Evolutionary conservation across 768 basidiomycete genomes (phyloP), one percentile per base, ranked within the genome.

Genomic region (Suillus luteus): DNA sequence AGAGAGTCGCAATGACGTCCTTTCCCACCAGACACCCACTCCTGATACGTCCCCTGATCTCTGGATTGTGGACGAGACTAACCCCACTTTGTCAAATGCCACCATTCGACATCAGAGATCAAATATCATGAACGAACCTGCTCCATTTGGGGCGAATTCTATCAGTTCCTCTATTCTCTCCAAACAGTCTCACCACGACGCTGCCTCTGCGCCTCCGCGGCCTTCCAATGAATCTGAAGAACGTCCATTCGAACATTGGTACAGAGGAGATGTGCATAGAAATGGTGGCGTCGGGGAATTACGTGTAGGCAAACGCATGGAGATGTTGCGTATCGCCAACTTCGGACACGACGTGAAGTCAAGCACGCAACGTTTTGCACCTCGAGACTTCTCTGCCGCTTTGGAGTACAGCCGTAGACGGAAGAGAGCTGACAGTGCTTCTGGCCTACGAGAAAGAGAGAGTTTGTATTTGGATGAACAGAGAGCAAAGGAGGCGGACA

Each of bases 231-330:
- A 93, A 27, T 92, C 91, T 6, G 91, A 92, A 65, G 92, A 94
- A 71, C 84, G 85, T 15, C 92, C 92, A 0, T 94, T 89, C 64
- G 91, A 94, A 69, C 92, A 95, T 70, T 94, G 92, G 92, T 95
- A 95, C 71, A 87, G 92, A 57, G 92, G 92, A 1, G 92, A 95
- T 68, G 85, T 92, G 5, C 88, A 92, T 14, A 83, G 92, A 55
- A 95, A 95, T 70, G 92, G 92, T 31, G 92, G 92, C n/a, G 91
- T 94, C 12, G 92, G 92, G 57, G 92, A 94, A 74, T 77, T 92
- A 61, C 83, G 88, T 24, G 86, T 93, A 2, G 92, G 85, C 2
- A 82, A 83, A 68, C 82, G 88, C 63, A 81, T 88, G 73, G 92
- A 95, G 75, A 94, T 95, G 92, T 73, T 95, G 61, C 91, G 93